phyloP scores from a whole-genome alignment of 2,329 filamentous ascomycete species.

The Venturia aucupariae region DNA sequence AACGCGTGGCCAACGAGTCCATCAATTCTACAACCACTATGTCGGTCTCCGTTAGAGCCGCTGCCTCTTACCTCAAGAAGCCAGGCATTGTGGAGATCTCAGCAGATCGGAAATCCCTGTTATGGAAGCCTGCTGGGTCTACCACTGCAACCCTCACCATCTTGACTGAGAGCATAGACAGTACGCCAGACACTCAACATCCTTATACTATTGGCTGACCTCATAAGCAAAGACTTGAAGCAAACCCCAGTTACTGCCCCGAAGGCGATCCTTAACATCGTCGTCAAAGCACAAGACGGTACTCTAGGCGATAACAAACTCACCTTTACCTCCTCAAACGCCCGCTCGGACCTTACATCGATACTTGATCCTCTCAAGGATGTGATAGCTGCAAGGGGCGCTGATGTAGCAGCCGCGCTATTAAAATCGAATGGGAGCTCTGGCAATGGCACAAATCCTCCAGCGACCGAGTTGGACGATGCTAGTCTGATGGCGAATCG shows the following conservation, averaged over 20 bases:
- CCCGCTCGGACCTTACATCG: constrained; percentile 73
- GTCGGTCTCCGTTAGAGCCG: not conserved
- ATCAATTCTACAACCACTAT: not conserved
- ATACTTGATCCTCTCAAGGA: constrained; percentile 75
- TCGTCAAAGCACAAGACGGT: not conserved
- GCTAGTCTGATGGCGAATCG: constrained; percentile 66
- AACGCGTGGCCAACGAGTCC: not conserved
- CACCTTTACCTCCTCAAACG: constrained; percentile 70
- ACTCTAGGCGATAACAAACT: constrained; percentile 51
- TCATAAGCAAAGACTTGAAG: not conserved
- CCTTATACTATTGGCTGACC: not conserved
- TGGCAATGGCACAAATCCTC: constrained; percentile 29
- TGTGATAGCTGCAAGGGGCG: constrained; percentile 52
- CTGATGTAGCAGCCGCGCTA: not conserved
- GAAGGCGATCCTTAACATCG: not conserved
- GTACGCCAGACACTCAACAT: not conserved
- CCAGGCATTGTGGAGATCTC: not conserved
- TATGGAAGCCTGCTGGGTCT: not conserved
- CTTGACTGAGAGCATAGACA: constrained; percentile 1
- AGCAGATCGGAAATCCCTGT: not conserved
- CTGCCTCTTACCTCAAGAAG: not conserved
- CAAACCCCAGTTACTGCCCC: not conserved
- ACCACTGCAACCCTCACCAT: not conserved
- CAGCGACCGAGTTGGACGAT: constrained; percentile 41
- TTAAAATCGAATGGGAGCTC: constrained; percentile 41